phyloP scores from a whole-genome alignment of 2,329 filamentous ascomycete species.

The Diaporthe eres region DNA sequence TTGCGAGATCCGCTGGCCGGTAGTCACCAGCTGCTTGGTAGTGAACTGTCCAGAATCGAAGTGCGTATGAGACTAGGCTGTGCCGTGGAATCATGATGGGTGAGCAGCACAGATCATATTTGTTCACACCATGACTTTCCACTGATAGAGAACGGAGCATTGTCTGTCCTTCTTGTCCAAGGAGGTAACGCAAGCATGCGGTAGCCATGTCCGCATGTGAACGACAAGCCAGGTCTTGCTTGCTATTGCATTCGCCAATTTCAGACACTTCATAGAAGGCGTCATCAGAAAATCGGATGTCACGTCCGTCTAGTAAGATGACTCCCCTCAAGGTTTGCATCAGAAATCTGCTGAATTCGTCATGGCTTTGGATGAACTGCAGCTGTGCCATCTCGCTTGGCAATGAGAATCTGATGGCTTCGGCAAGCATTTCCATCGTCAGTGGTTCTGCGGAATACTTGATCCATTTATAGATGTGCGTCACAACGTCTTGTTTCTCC shows the following conservation, averaged over 20 bases:
- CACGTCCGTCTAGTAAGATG: not conserved
- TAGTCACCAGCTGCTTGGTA: slow-evolving; percentile 4
- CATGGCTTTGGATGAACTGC: too few relatives aligned
- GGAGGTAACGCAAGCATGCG: not conserved
- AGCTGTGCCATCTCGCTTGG: not conserved
- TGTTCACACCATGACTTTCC: not conserved
- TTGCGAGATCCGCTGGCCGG: not conserved
- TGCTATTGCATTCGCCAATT: accelerated
- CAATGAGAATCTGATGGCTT: not conserved
- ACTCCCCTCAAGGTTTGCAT: not conserved
- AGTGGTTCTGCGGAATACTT: not conserved
- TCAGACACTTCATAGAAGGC: not conserved
- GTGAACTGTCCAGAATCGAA: not conserved
- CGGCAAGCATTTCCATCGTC: not conserved
- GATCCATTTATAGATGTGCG: not conserved
- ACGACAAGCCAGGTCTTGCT: not conserved
- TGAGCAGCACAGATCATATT: not conserved
- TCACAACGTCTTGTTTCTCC: not conserved
- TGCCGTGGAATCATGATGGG: not conserved
- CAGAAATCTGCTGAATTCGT: not conserved
- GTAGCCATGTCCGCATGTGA: not conserved
- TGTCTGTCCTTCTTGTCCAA: not conserved
- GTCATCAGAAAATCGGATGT: not conserved
- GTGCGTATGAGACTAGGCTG: not conserved
- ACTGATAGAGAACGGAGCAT: not conserved